Evolutionary conservation across 371 early-diverging fungal species (phyloP), one percentile per base, ranked within the genome.

Genomic region (Chytridium lagenaria): DNA sequence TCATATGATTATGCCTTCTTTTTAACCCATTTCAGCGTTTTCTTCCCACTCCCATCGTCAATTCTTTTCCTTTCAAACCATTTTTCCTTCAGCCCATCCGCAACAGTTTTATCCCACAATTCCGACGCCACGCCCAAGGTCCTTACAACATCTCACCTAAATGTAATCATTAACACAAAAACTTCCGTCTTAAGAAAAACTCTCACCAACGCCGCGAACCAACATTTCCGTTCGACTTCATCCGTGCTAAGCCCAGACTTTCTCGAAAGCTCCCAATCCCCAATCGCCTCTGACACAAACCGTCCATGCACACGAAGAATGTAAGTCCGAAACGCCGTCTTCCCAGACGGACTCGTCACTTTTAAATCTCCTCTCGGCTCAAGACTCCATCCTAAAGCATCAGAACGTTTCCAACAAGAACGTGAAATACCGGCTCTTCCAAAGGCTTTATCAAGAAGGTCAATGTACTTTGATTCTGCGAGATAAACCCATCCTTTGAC

Each of bases 231-330:
- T 10, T 61, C 61, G 19, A 61, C 19, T 12, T 22, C 16, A 10
- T 61, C 61, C 10, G 23, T 5, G 23, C 12, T 34, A 5, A 26
- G n/a, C 61, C 7, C 22, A 55, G 10, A 30, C 7, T 55, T 16
- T 36, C 23, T 61, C 37, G 30, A 28, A 7, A 37, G 3, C 61
- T 61, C 61, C n/a, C 37, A 36, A 61, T 61, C 61, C 37, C 61
- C 61, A 7, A 61, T 37, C 10, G 61, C 30, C 26, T 61, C 61
- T 23, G 61, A 61, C 36, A 61, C 37, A 61, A 61, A 61, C 19
- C 61, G 30, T 33, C 36, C 61, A 5, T 61, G 61, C 5, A 61
- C 61, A 15, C 12, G 15, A 15, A 61, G 37, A 34, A 37, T 23
- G 23, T 34, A 61, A 12, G 61, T 61, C 26, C 61, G 36, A 26